Evolutionary conservation across 75 land plant species (phyloP).

Genomic region (Cupressus sempervirens): DNA sequence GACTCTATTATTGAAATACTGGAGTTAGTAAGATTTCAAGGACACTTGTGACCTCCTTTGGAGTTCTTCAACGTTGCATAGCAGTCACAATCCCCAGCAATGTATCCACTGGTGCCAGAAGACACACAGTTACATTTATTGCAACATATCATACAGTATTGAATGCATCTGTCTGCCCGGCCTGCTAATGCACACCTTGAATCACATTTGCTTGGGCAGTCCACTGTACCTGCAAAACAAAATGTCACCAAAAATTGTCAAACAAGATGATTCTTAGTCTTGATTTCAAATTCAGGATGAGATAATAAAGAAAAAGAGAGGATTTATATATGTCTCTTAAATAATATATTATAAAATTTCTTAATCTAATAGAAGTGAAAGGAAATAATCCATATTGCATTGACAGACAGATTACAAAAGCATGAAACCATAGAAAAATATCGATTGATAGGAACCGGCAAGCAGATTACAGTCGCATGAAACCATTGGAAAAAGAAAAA

Average conservation of each 20-base stretch:
- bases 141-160: slow-evolving; percentile 47
- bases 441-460: too few species aligned
- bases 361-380: too few species aligned
- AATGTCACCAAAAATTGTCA: neutral
- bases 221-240: neutral
- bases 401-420: too few species aligned
- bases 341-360: too few species aligned
- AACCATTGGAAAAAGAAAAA: too few species aligned
- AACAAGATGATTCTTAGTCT: too few species aligned
- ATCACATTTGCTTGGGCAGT: slow-evolving; percentile 18
- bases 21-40: slow-evolving; percentile 17
- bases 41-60: slow-evolving; percentile 52
- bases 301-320: too few species aligned
- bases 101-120: slow-evolving; percentile 50
- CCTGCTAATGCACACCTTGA: slow-evolving; percentile 36
- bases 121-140: slow-evolving; percentile 51
- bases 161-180: slow-evolving; percentile 36
- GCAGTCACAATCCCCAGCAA: slow-evolving; percentile 46
- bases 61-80: slow-evolving; percentile 38
- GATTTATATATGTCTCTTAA: too few species aligned
- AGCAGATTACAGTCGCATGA: too few species aligned
- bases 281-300: too few species aligned
- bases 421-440: too few species aligned
- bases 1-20: neutral
- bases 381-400: too few species aligned